Conservation (phyloP, 352 stramenopile species). For the Globisporangium nagaii region DNA sequence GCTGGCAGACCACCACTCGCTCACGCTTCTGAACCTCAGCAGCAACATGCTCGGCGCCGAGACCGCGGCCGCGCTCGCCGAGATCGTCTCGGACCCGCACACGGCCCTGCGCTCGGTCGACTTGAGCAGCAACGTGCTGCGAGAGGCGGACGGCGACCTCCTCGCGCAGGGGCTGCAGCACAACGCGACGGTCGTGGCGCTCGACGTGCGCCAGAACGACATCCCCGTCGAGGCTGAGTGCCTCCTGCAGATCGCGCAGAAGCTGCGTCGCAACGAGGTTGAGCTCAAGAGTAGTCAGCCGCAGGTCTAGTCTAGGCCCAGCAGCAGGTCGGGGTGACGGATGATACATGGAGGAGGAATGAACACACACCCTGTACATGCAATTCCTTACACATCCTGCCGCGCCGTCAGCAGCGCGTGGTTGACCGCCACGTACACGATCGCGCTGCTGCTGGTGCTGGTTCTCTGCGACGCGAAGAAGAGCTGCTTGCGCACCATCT, state of each 20-base stretch:
- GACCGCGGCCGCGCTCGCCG: constrained; percentile 55
- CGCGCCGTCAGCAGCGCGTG: constrained; percentile 48
- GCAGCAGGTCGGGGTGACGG: constrained; percentile 5
- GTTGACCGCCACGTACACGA: constrained; percentile 59
- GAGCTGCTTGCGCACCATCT: constrained; percentile 73
- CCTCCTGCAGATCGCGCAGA: constrained; percentile 63
- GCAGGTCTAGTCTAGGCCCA: too few species aligned
- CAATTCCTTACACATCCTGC: constrained; percentile 24
- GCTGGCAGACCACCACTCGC: constrained; percentile 50
- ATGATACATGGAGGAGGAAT: too few species aligned
- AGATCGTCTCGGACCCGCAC: constrained; percentile 65
- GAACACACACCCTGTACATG: too few species aligned
- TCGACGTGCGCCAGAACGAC: constrained; percentile 81
- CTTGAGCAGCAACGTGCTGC: constrained; percentile 77
- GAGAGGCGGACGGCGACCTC: constrained; percentile 46
- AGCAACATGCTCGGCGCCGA: constrained; percentile 79
- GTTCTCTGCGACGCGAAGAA: constrained; percentile 42
- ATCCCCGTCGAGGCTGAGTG: constrained; percentile 54
- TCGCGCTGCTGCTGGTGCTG: background rate
- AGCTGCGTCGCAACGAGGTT: constrained; percentile 69
- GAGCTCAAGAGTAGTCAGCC: constrained; percentile 27
- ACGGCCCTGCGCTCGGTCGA: constrained; percentile 68
- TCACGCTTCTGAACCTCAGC: constrained; percentile 82
- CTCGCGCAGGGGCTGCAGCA: constrained; percentile 58
- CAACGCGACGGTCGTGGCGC: constrained; percentile 50